A percentile compares a stretch with the other conserved stretches of the same genome.
These are phyloP conservation scores for Rhodamnia rubescens DNA, from an alignment of 345 rosid species.

Conservation along the genomic window DNA sequence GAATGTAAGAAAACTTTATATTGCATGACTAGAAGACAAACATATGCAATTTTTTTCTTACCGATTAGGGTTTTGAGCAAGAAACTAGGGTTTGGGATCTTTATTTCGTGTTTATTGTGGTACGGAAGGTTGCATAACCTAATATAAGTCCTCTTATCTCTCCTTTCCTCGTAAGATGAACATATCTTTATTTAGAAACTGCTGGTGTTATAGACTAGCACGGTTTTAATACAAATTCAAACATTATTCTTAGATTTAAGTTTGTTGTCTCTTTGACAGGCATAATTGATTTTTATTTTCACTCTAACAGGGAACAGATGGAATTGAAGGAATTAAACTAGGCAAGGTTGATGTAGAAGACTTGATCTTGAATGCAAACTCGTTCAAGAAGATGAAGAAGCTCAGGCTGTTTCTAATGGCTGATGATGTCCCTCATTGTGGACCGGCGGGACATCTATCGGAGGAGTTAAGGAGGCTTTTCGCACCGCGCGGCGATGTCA, in stretches of 20 bases:
- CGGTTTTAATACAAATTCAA: not conserved
- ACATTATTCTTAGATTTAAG: not conserved
- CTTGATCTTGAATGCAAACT: not conserved
- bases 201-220: not conserved
- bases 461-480: not conserved
- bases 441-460: not conserved
- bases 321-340: not conserved
- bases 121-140: not conserved
- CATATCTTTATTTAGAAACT: no score
- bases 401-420: not conserved
- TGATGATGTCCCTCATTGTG: not conserved
- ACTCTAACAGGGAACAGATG: not conserved
- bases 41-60: no score
- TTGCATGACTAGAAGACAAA: no score
- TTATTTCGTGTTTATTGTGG: not conserved
- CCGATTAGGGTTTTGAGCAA: no score
- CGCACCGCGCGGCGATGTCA: not conserved
- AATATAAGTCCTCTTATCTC: not conserved
- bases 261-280: not conserved
- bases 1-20: no score
- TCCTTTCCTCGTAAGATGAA: not conserved
- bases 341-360: not conserved
- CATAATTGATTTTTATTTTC: not conserved
- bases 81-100: no score
- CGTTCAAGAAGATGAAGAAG: not conserved